A percentile compares a stretch with the other conserved stretches of the same genome.
phyloP scores from a whole-genome alignment of 345 rosid species.

The Eucalyptus curtisii region DNA sequence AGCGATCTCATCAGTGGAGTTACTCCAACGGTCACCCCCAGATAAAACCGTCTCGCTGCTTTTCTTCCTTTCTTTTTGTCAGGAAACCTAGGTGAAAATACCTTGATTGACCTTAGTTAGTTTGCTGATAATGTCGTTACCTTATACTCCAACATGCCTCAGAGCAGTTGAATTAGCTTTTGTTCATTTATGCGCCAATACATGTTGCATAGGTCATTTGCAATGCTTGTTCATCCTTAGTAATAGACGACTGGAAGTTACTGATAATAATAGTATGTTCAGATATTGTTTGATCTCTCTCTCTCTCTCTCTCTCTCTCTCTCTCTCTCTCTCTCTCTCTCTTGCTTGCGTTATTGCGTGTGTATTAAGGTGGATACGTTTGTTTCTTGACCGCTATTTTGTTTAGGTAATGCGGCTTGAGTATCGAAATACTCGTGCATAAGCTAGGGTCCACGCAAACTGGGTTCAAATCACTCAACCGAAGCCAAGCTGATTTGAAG shows the following conservation, averaged over 20 bases:
- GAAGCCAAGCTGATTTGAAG: neutral
- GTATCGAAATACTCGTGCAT: neutral
- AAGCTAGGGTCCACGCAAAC: neutral
- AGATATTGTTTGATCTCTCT: neutral
- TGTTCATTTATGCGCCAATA: neutral
- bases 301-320: neutral
- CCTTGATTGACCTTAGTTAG: neutral
- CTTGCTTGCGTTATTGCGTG: neutral
- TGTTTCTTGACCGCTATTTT: neutral
- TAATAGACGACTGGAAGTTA: neutral
- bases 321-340: too few relatives aligned
- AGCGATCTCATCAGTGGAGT: slow-evolving; percentile 81
- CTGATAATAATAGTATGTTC: neutral
- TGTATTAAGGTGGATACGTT: neutral
- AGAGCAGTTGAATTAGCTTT: neutral
- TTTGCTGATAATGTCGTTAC: neutral
- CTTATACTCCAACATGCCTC: neutral
- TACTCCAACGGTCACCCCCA: slow-evolving; percentile 55
- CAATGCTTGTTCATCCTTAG: neutral
- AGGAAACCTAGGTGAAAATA: neutral
- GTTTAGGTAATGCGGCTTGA: neutral
- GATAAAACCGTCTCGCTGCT: slow-evolving; percentile 7
- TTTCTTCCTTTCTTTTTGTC: neutral
- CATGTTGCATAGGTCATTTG: neutral
- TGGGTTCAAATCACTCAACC: neutral